Base-by-base conservation (phyloP, 768 basidiomycete species). In the Pleurotus tuber-regium region DNA sequence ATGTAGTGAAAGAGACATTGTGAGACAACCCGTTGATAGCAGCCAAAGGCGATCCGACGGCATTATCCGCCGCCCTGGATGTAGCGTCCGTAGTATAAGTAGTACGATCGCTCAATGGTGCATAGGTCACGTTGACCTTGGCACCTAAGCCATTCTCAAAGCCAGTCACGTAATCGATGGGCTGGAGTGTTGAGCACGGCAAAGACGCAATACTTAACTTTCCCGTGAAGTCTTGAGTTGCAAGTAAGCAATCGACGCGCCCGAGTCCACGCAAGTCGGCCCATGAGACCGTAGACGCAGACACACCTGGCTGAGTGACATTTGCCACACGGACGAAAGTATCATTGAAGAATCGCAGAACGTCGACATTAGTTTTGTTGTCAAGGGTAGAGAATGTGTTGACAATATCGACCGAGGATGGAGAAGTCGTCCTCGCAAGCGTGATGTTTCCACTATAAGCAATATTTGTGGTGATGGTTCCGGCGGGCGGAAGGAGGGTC, bases 361-460 rank as follows among this genome's bases (percentile, higher is more conserved):
- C 46, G 18, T 48, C 46, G 2, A 48, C 46, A 11, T 48, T 48
- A 12, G 46, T 48, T 11, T 10, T 31, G 14, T 35, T 35, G 30
- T 35, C 23, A 6, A 48, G 10, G 5, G 31, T 48, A 14, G 31
- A 31, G 31, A 48, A 48, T 14, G 46, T 48, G 29, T 48, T 48
- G 9, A 48, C 46, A 12, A 48, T n/a, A 19, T 48, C 31, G 31
- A 48, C 31, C 9, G 18, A 21, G 31, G 35, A 48, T 7, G 46
- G 46, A 14, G 29, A 33, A 4, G 46, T 48, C n/a, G 46, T 35
- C 31, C 31, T 48, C 10, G 46, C 46, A 9, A 48, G 7, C 7
- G 46, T 48, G n/a, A 48, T 24, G 18, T 48, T 48, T 4, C 46
- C 46, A 33, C 31, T 48, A 19, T 18, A 48, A 4, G 46, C 46